Evolutionary conservation across 306 rosid species (phyloP).

Genomic region (Quercus agrifolia): DNA sequence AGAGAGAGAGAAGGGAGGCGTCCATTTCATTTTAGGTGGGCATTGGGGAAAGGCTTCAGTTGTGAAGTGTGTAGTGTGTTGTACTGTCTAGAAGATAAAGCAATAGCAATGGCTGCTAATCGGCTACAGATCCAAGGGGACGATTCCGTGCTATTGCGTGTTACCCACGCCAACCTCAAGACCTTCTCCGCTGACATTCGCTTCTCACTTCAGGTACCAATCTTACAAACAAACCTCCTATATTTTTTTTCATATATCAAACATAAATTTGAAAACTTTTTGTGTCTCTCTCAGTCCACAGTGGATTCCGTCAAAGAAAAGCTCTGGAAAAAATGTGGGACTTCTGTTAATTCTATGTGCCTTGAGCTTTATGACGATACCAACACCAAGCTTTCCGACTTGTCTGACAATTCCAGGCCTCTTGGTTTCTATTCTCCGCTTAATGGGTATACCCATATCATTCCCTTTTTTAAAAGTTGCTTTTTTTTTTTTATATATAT

Average conservation of each 20-base stretch:
- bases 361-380: conserved; percentile 68
- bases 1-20: too few species aligned
- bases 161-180: conserved; percentile 75
- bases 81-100: too few species aligned
- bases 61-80: too few species aligned
- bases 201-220: conserved; percentile 59
- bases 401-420: conserved; percentile 52
- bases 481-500: not conserved
- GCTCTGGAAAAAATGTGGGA: conserved; percentile 79
- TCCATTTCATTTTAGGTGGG: too few species aligned
- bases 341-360: conserved; percentile 70
- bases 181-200: conserved; percentile 66
- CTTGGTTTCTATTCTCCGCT: conserved; percentile 77
- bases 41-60: too few species aligned
- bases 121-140: conserved; percentile 58
- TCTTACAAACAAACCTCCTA: not conserved
- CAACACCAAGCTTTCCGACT: conserved; percentile 58
- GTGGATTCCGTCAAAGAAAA: conserved; percentile 80
- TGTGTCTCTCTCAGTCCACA: conserved; percentile 31
- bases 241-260: too few species aligned
- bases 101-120: conserved; percentile 22
- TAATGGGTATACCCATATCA: conserved; percentile 50
- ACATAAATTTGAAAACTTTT: too few species aligned
- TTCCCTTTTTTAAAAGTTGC: not conserved
- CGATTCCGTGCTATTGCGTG: conserved; percentile 57